Percentiles rank a stretch among this genome's conserved stretches.
Evolutionary conservation across 2,329 filamentous ascomycete genomes (phyloP).

Genomic region (Hymenoscyphus albidus): DNA sequence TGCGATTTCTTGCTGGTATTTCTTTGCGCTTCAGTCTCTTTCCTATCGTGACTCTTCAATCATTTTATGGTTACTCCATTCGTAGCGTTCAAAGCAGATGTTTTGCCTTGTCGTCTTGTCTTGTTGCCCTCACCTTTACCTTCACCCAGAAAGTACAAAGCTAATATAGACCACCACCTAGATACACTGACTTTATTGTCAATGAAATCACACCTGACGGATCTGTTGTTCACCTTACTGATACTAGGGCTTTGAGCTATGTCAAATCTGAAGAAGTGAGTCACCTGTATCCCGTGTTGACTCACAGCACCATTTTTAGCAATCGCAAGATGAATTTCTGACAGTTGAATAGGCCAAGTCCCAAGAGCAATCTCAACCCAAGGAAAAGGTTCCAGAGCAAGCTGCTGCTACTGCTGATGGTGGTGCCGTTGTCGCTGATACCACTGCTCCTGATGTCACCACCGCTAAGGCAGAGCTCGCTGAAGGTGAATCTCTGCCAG

Average conservation of each 20-base stretch:
- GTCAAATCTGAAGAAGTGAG: constrained; percentile 16
- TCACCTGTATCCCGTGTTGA: neutral
- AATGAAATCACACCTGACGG: constrained; percentile 66
- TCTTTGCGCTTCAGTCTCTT: neutral
- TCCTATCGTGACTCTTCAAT: neutral
- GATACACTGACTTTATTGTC: constrained; percentile 72
- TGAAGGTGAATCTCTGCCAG: neutral
- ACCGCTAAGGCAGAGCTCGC: neutral
- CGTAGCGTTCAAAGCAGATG: neutral
- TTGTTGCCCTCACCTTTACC: neutral
- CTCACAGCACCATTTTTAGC: neutral
- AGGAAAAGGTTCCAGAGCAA: neutral
- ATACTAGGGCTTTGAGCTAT: constrained; percentile 26
- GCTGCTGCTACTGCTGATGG: no score
- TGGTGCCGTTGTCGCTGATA: no score
- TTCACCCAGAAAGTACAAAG: constrained; percentile 3
- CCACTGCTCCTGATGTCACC: neutral
- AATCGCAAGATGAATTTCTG: neutral
- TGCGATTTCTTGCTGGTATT: neutral
- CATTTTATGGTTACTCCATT: neutral
- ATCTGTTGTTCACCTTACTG: constrained; percentile 57
- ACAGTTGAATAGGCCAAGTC: neutral
- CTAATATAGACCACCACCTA: constrained; percentile 28
- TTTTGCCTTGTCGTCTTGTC: neutral
- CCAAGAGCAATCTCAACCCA: neutral